These are phyloP conservation scores for Castanea sativa DNA, from an alignment of 306 rosid species.

Conservation along the genomic window DNA sequence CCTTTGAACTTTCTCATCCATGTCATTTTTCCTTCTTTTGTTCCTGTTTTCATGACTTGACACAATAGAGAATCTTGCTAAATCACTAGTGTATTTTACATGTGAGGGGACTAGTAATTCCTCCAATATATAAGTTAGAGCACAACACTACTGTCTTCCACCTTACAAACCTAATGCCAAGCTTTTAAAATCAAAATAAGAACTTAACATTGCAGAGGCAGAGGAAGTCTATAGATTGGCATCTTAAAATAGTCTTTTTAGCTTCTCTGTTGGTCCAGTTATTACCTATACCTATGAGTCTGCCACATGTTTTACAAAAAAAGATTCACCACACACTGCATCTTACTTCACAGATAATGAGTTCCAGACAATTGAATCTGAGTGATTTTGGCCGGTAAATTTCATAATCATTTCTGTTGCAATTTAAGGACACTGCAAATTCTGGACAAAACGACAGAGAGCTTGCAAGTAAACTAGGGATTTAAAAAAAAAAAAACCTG, in stretches of 20 bases:
- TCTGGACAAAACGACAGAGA: too few relatives aligned
- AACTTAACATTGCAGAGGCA: background rate
- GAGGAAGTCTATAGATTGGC: background rate
- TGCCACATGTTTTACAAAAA: background rate
- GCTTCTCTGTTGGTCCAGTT: background rate
- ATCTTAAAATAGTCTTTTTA: background rate
- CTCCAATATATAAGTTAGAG: background rate
- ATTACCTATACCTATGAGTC: background rate
- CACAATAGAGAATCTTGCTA: background rate
- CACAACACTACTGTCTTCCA: background rate
- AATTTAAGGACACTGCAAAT: too few relatives aligned
- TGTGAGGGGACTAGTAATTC: background rate
- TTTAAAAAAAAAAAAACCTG: too few relatives aligned
- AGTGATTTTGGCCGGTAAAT: background rate
- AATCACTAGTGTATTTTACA: background rate
- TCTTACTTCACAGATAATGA: background rate
- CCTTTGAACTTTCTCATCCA: background rate
- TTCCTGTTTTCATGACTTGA: background rate
- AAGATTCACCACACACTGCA: background rate
- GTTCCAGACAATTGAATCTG: background rate
- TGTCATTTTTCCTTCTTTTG: background rate
- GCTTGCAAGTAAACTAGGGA: too few relatives aligned
- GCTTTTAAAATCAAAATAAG: background rate
- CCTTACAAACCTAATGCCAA: background rate
- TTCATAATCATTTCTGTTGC: background rate